Evolutionary conservation across 2,329 filamentous ascomycete genomes (phyloP).

Genomic region (Atkinsonella hypoxylon): DNA sequence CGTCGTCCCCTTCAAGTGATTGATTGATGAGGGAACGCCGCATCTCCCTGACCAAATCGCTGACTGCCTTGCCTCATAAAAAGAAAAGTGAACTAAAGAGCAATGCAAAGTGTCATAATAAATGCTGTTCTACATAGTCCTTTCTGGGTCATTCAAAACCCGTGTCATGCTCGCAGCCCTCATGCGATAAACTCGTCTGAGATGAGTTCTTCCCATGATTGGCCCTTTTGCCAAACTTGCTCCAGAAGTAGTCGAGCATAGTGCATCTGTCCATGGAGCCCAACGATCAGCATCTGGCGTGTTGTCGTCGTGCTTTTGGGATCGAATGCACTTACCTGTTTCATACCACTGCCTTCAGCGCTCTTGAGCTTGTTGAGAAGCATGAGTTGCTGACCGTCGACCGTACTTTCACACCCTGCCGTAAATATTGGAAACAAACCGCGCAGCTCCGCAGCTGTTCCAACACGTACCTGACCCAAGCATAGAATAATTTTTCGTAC

Average conservation of each 20-base stretch:
- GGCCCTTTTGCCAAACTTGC: slow-evolving; percentile 54
- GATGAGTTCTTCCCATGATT: slow-evolving; percentile 56
- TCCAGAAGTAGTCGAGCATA: slow-evolving; percentile 55
- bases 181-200: slow-evolving; percentile 57
- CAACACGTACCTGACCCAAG: slow-evolving; percentile 48
- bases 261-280: slow-evolving; percentile 30
- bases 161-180: slow-evolving; percentile 9
- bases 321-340: slow-evolving; percentile 42
- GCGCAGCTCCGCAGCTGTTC: slow-evolving; percentile 62
- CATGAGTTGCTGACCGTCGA: slow-evolving; percentile 40
- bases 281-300: neutral
- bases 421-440: slow-evolving; percentile 74
- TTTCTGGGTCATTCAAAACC: neutral
- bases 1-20: neutral
- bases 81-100: neutral
- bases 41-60: neutral
- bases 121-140: neutral
- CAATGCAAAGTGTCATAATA: neutral
- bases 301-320: neutral
- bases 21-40: neutral
- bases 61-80: neutral
- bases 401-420: slow-evolving; percentile 61
- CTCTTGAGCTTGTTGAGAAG: slow-evolving; percentile 54
- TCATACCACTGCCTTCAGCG: slow-evolving; percentile 64
- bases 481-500: slow-evolving; percentile 52